Evolutionary conservation across 495 filamentous ascomycete species (phyloP).

Genomic region (Penicillium macrosclerotiorum): DNA sequence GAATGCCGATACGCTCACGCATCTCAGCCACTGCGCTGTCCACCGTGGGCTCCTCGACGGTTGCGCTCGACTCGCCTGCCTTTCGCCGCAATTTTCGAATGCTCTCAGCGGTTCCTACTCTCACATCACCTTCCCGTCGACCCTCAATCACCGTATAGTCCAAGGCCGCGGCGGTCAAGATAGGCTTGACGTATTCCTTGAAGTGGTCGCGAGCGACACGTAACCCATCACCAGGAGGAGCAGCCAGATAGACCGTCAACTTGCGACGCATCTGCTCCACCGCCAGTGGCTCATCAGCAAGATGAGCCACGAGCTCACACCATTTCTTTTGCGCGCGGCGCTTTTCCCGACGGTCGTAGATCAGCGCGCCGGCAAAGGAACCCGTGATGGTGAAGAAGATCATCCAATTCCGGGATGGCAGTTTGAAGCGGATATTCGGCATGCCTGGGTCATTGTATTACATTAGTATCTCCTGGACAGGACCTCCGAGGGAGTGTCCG

Average conservation of each 20-base stretch:
- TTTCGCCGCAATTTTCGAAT: conserved; percentile 66
- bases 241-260: conserved; percentile 80
- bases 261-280: conserved; percentile 74
- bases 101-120: conserved; percentile 76
- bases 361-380: conserved; percentile 70
- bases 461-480: conserved; percentile 8
- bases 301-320: conserved; percentile 80
- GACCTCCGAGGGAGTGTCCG: no score
- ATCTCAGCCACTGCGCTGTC: conserved; percentile 57
- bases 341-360: conserved; percentile 91
- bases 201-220: conserved; percentile 86
- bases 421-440: conserved; percentile 73
- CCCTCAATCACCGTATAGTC: conserved; percentile 97
- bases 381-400: conserved; percentile 84
- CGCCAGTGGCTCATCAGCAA: conserved; percentile 72
- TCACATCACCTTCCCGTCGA: conserved; percentile 80
- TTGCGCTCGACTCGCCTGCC: conserved; percentile 48
- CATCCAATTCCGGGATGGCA: conserved; percentile 96
- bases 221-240: conserved; percentile 82
- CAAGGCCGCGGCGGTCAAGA: conserved; percentile 82
- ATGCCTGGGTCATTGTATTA: conserved; percentile 48
- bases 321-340: conserved; percentile 79
- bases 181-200: conserved; percentile 90
- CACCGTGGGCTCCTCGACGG: conserved; percentile 31
- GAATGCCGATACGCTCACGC: conserved; percentile 59